Percentiles rank a stretch among this genome's conserved stretches.
These are phyloP conservation scores for Enteropsectra breve DNA, from an alignment of 371 early-diverging fungal genomes.

Conservation along the genomic window DNA sequence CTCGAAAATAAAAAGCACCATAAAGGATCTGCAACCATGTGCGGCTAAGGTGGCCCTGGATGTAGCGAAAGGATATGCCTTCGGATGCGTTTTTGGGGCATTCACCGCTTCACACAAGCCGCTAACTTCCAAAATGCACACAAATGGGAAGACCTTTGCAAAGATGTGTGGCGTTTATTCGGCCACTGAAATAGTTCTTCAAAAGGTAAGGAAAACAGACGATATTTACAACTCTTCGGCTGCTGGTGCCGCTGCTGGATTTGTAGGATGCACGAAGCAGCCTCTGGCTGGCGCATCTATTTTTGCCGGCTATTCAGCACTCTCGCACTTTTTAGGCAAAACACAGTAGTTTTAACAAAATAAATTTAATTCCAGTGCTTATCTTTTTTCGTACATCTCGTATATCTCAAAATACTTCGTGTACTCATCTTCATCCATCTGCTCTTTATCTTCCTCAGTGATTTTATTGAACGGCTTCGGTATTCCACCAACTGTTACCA, in stretches of 20 bases:
- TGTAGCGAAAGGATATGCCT: conserved; percentile 43
- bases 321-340: no score
- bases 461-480: conserved; percentile 50
- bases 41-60: conserved; percentile 26
- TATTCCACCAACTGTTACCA: conserved; percentile 52
- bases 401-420: conserved; percentile 60
- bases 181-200: conserved; percentile 31
- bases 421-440: conserved; percentile 60
- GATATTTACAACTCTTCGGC: conserved; percentile 23
- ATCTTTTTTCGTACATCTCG: conserved; percentile 34
- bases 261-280: conserved; percentile 15
- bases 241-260: conserved; percentile 39
- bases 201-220: conserved; percentile 19
- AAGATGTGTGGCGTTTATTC: conserved; percentile 43
- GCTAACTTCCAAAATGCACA: conserved; percentile 22
- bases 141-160: conserved; percentile 49
- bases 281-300: not conserved
- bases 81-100: conserved; percentile 49
- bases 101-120: conserved; percentile 28
- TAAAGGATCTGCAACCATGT: conserved; percentile 25
- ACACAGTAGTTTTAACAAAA: no score
- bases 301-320: conserved; percentile 31
- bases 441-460: conserved; percentile 61
- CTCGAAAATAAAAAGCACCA: conserved; percentile 1
- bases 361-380: no score